phyloP scores from a whole-genome alignment of 257 asterid species.

The Plantago ovata region DNA sequence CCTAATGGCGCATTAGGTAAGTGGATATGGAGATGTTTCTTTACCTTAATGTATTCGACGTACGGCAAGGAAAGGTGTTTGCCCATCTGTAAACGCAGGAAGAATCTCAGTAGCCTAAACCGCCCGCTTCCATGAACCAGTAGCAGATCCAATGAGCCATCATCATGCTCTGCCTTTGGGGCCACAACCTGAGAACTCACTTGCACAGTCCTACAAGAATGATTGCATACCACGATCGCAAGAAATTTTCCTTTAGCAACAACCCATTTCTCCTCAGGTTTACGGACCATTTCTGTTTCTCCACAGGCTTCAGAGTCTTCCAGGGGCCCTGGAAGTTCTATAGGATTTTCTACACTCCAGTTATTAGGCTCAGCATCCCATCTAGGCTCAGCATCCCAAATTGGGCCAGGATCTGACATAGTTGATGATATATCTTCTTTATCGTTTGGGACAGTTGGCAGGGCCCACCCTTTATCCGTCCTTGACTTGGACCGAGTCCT shows the following conservation, averaged over 20 bases:
- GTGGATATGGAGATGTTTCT: slow-evolving; percentile 5
- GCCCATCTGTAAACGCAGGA: slow-evolving; percentile 78
- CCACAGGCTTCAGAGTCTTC: slow-evolving; percentile 45
- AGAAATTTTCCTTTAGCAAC: slow-evolving; percentile 68
- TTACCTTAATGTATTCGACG: slow-evolving; percentile 93
- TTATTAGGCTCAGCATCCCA: slow-evolving; percentile 78
- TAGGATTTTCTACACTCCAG: slow-evolving; percentile 60
- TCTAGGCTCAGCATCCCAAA: slow-evolving; percentile 99
- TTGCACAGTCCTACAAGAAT: slow-evolving; percentile 89
- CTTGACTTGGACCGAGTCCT: slow-evolving; percentile 89
- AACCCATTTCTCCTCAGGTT: slow-evolving; percentile 81
- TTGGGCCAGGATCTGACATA: slow-evolving; percentile 97
- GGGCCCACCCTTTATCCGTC: slow-evolving; percentile 72
- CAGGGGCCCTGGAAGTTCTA: slow-evolving; percentile 66
- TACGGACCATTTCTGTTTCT: slow-evolving; percentile 31
- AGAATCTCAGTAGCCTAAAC: slow-evolving; percentile 75
- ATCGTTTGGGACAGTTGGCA: slow-evolving; percentile 57
- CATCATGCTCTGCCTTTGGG: slow-evolving; percentile 95
- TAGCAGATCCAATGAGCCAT: slow-evolving; percentile 71
- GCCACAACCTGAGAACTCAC: slow-evolving; percentile 96
- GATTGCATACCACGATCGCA: slow-evolving; percentile 85
- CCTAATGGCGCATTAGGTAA: background rate
- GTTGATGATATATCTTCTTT: slow-evolving; percentile 97
- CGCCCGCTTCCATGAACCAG: slow-evolving; percentile 90
- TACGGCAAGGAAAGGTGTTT: slow-evolving; percentile 82